Conservation (phyloP, 345 rosid species). For the Syzygium aqueum region DNA sequence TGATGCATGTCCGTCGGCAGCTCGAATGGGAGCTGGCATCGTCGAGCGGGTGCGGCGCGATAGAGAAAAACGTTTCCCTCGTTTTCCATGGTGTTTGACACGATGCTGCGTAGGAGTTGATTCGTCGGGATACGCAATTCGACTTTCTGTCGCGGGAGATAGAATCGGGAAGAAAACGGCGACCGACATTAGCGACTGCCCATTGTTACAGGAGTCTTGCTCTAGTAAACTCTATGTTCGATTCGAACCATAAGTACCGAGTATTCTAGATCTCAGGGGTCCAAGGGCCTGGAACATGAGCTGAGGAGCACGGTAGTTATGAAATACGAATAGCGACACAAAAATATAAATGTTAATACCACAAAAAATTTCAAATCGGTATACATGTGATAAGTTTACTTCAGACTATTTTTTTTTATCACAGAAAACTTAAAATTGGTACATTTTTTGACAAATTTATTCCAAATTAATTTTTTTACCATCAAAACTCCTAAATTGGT, state of each 20-base stretch:
- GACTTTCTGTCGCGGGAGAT: neutral
- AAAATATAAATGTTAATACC: neutral
- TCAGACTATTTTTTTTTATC: too few relatives aligned
- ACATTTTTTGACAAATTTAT: too few relatives aligned
- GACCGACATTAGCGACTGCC: neutral
- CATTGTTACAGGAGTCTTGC: neutral
- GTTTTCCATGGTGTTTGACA: rapidly evolving
- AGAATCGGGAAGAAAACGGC: rapidly evolving
- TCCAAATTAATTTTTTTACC: too few relatives aligned
- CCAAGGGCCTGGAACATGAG: neutral
- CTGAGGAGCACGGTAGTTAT: neutral
- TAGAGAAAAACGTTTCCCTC: neutral
- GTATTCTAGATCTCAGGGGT: neutral
- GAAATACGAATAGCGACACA: neutral
- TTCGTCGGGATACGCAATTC: neutral
- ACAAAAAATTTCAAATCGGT: too few relatives aligned
- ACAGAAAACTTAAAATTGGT: too few relatives aligned
- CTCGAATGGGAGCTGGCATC: too few relatives aligned
- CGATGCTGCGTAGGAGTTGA: neutral
- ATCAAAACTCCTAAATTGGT: too few relatives aligned
- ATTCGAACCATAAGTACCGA: neutral
- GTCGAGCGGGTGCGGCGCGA: neutral
- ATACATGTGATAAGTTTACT: too few relatives aligned
- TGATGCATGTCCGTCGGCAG: neutral
- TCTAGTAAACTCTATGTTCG: rapidly evolving